Conservation (phyloP, 2,329 filamentous ascomycete genomes). For the Sarocladium oryzae region DNA sequence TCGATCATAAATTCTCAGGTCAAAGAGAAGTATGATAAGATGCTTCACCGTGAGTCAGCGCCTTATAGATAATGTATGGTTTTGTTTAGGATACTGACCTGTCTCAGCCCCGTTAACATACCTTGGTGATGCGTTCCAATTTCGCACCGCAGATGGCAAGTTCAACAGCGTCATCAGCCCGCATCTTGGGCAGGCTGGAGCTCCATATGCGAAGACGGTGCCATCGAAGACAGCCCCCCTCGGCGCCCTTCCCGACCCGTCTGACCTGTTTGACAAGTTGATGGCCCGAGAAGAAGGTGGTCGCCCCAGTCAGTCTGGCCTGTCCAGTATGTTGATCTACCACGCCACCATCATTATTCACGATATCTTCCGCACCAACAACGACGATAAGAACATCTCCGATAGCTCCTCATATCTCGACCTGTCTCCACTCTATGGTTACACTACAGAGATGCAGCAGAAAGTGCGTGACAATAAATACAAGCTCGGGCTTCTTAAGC, state of each 20-base stretch:
- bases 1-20: conserved; percentile 13
- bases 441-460: conserved; percentile 55
- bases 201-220: conserved; percentile 65
- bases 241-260: conserved; percentile 56
- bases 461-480: conserved; percentile 48
- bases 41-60: conserved; percentile 12
- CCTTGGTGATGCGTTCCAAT: conserved; percentile 15
- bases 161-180: conserved; percentile 56
- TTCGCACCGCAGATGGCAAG: conserved; percentile 31
- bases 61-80: too few species aligned
- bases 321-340: conserved; percentile 71
- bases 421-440: conserved; percentile 66
- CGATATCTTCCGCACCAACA: conserved; percentile 37
- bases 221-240: conserved; percentile 49
- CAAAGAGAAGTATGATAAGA: conserved; percentile 16
- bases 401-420: conserved; percentile 71
- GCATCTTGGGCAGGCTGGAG: conserved; percentile 56
- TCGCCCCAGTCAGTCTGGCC: conserved; percentile 62
- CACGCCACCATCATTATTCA: conserved; percentile 56
- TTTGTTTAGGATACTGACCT: too few species aligned
- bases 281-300: conserved; percentile 47
- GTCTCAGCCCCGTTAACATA: background rate
- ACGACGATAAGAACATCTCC: conserved; percentile 55
- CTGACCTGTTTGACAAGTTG: conserved; percentile 60
- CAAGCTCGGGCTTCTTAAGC: conserved; percentile 62